Conservation (phyloP, 2,329 filamentous ascomycete species). For the Pseudogymnoascus verrucosus region DNA sequence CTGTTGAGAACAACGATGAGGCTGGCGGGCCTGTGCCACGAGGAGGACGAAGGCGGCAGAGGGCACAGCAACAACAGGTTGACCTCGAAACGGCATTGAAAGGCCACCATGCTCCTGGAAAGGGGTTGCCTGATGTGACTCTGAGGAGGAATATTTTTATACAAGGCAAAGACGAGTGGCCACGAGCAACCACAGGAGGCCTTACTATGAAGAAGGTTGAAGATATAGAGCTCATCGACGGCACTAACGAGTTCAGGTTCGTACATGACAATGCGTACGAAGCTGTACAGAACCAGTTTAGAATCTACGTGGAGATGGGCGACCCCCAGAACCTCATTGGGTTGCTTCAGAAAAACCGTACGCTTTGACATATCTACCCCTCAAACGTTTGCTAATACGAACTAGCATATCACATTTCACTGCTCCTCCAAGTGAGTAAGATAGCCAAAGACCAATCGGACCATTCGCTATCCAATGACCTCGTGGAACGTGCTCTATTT, state of each 20-base stretch:
- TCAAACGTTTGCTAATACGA: conserved; percentile 17
- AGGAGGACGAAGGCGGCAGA: conserved; percentile 33
- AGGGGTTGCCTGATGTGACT: conserved; percentile 50
- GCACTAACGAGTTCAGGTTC: conserved; percentile 67
- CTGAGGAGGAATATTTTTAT: conserved; percentile 59
- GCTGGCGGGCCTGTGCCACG: conserved; percentile 31
- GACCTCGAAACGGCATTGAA: conserved; percentile 31
- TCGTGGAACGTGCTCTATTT: conserved; percentile 86
- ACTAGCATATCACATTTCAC: conserved; percentile 79
- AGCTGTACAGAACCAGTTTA: conserved; percentile 66
- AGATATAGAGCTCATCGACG: conserved; percentile 37
- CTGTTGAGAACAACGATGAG: conserved; percentile 48
- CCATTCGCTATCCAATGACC: conserved; percentile 73
- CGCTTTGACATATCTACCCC: conserved; percentile 18
- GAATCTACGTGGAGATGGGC: conserved; percentile 69
- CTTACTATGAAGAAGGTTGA: conserved; percentile 68
- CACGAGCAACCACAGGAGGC: conserved; percentile 62
- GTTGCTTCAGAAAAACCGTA: conserved; percentile 60
- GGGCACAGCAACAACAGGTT: conserved; percentile 35
- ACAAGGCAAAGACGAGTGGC: conserved; percentile 66
- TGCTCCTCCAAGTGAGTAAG: conserved; percentile 85
- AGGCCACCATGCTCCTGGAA: conserved; percentile 40
- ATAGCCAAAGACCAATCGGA: conserved; percentile 90
- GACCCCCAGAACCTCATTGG: conserved; percentile 77
- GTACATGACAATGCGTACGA: conserved; percentile 69